These are phyloP conservation scores for Vaccinium corymbosum DNA, from an alignment of 148 eudicot species.

Conservation along the genomic window DNA sequence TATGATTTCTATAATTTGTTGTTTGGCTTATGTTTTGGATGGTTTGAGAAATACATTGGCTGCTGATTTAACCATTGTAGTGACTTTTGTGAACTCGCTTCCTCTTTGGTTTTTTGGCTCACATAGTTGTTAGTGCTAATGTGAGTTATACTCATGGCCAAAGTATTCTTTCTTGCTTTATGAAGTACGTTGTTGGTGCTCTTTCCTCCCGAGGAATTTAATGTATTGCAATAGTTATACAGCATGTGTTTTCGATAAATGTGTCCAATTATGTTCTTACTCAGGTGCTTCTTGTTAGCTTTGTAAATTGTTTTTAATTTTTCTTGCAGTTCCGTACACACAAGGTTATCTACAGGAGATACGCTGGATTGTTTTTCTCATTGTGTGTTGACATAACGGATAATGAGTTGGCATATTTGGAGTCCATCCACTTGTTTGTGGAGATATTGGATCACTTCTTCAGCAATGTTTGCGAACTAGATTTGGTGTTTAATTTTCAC, in stretches of 20 bases:
- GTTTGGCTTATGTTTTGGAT: neutral
- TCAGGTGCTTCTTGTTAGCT: neutral
- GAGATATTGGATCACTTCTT: conserved; percentile 98
- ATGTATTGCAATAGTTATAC: neutral
- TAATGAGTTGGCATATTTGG: conserved; percentile 91
- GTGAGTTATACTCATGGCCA: neutral
- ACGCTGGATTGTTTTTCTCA: conserved; percentile 95
- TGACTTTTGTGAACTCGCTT: neutral
- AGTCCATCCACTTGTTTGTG: conserved; percentile 92
- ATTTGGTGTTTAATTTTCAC: conserved; percentile 89
- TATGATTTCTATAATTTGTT: neutral
- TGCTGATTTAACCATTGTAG: neutral
- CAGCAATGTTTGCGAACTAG: conserved; percentile 99
- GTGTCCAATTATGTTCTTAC: neutral
- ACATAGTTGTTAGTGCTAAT: neutral
- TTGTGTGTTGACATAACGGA: conserved; percentile 92
- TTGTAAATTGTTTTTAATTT: neutral
- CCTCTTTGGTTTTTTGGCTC: neutral
- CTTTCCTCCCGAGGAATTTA: neutral
- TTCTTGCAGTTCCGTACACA: conserved; percentile 81
- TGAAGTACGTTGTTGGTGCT: neutral
- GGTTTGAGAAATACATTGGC: neutral
- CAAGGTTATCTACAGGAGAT: conserved; percentile 92
- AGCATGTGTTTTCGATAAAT: neutral
- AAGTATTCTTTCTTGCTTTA: neutral